phyloP scores from a whole-genome alignment of 768 basidiomycete species.

The Lactarius hatsudake region DNA sequence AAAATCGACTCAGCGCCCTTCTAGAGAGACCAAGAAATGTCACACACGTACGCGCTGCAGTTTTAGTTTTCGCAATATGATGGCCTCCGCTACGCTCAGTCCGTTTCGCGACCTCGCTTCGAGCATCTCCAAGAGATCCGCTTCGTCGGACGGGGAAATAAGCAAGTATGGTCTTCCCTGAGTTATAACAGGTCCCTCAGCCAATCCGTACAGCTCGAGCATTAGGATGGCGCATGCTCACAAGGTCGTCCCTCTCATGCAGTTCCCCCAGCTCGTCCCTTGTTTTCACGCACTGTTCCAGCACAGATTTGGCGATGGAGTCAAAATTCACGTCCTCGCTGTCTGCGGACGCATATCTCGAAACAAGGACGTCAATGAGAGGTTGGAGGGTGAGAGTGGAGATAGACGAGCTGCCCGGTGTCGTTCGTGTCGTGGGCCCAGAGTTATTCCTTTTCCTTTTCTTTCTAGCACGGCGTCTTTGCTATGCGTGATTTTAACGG shows the following conservation, averaged over 20 bases:
- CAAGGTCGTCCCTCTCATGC: slow-evolving; percentile 20
- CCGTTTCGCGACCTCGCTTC: slow-evolving; percentile 11
- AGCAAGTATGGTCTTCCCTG: slow-evolving; percentile 26
- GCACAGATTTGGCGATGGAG: background rate
- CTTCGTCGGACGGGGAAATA: slow-evolving; percentile 22
- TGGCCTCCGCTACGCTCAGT: slow-evolving; percentile 17
- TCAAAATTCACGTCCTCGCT: slow-evolving; percentile 21
- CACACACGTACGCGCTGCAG: slow-evolving; percentile 21
- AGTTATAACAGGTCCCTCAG: background rate
- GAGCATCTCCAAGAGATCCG: slow-evolving; percentile 9
- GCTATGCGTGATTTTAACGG: background rate
- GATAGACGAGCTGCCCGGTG: background rate
- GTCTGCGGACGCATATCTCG: slow-evolving; percentile 19
- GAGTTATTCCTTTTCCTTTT: slow-evolving; percentile 6
- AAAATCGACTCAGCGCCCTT: background rate
- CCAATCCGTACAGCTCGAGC: background rate
- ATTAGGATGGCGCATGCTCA: slow-evolving; percentile 6
- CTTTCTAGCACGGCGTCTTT: slow-evolving; percentile 5
- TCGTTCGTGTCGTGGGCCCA: background rate
- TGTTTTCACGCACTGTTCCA: slow-evolving; percentile 10
- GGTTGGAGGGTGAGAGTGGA: slow-evolving; percentile 21
- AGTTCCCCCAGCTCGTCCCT: slow-evolving; percentile 19
- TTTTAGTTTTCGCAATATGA: slow-evolving; percentile 28
- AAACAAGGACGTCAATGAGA: slow-evolving; percentile 21
- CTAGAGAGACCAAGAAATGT: background rate